Conservation (phyloP, 352 stramenopile genomes). For the Pythium phragmitis region DNA sequence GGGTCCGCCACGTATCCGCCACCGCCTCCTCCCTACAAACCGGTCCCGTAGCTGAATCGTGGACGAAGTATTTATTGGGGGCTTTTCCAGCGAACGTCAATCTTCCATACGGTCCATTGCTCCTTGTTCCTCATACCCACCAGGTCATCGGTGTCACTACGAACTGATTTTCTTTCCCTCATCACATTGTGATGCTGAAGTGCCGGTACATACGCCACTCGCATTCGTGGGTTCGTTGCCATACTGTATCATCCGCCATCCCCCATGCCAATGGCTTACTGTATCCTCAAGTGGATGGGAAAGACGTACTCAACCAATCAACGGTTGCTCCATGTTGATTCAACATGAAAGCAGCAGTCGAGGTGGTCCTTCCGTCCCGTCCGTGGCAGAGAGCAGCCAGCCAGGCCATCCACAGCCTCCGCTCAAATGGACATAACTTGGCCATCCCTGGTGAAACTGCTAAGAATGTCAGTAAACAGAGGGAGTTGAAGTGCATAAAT, state of each 20-base stretch:
- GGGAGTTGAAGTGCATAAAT: no score
- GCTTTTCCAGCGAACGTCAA: not conserved
- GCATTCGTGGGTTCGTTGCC: no score
- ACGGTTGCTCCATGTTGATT: no score
- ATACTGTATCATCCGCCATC: no score
- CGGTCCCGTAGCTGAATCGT: no score
- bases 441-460: not conserved
- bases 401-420: not conserved
- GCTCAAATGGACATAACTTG: not conserved
- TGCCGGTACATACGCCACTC: no score
- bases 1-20: not conserved
- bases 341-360: not conserved
- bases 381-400: not conserved
- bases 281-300: no score
- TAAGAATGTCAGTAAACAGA: not conserved
- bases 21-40: not conserved
- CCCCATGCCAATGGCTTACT: no score
- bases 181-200: no score
- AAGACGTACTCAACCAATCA: no score
- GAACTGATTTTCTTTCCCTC: not conserved
- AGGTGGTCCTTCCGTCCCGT: no score
- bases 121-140: not conserved
- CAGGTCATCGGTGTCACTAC: no score
- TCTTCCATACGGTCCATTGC: not conserved
- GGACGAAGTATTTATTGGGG: not conserved